Evolutionary conservation across 805 yeast species (phyloP).

Genomic region (Saccharomycopsis olivae): DNA sequence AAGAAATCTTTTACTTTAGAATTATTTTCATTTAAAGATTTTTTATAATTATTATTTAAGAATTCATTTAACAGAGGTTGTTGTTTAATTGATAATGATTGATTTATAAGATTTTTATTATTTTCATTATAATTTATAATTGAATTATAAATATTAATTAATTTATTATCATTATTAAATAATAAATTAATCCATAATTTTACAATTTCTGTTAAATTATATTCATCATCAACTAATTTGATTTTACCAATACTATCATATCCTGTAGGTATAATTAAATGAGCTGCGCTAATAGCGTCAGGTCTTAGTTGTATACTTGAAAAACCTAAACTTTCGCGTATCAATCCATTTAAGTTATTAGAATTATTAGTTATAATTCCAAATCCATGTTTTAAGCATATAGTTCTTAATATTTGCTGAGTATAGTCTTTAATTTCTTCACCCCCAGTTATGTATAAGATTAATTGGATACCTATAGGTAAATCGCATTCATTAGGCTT

Average conservation of each 20-base stretch:
- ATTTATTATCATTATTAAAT: not conserved
- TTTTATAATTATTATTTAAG: too few relatives aligned
- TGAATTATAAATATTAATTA: not conserved
- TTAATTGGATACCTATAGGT: not conserved
- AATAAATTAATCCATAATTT: not conserved
- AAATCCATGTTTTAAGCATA: slow-evolving; percentile 14
- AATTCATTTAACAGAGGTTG: too few relatives aligned
- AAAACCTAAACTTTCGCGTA: not conserved
- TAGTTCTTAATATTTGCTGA: slow-evolving; percentile 8
- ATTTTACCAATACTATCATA: slow-evolving; percentile 14
- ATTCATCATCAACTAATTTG: slow-evolving; percentile 7
- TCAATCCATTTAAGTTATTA: not conserved
- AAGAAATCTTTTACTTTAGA: not conserved
- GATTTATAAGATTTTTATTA: too few relatives aligned
- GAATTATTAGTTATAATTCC: not conserved
- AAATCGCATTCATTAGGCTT: not conserved
- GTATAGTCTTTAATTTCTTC: slow-evolving; percentile 1
- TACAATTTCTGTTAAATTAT: not conserved
- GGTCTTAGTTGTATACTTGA: not conserved
- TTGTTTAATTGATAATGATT: too few relatives aligned
- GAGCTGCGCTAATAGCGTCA: not conserved
- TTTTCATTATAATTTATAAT: not conserved
- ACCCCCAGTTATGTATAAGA: not conserved
- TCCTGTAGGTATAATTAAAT: slow-evolving; percentile 10
- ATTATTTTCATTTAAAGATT: not conserved